Conservation (phyloP, 1,139 yeast species). For the Arxiozyma slooffiae region DNA sequence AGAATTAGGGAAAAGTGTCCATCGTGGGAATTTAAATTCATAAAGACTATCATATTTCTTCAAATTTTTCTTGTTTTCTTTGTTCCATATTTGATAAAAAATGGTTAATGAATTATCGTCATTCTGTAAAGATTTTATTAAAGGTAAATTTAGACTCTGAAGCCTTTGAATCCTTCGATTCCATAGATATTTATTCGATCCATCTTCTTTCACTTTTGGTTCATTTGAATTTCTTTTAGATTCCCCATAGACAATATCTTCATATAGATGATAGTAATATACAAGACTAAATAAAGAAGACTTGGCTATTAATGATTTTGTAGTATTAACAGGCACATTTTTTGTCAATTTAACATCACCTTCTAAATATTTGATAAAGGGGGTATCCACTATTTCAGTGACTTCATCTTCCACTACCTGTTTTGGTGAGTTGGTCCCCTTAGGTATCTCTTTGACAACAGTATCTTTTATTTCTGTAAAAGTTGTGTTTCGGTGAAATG, state of each 20-base stretch:
- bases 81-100: constrained; percentile 23
- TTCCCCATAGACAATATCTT: constrained; percentile 10
- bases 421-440: background rate
- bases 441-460: background rate
- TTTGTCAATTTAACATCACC: background rate
- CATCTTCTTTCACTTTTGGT: constrained; percentile 5
- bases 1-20: constrained; percentile 17
- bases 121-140: background rate
- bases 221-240: background rate
- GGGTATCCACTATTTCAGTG: background rate
- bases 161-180: background rate
- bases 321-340: background rate
- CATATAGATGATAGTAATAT: constrained; percentile 21
- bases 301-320: constrained; percentile 17
- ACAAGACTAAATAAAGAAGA: constrained; percentile 26
- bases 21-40: constrained; percentile 23
- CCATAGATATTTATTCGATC: constrained; percentile 6
- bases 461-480: background rate
- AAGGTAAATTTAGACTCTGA: background rate
- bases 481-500: background rate
- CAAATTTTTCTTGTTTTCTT: constrained; percentile 11
- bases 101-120: background rate
- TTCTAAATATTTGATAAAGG: background rate
- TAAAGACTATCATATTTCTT: constrained; percentile 14
- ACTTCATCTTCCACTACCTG: background rate